A percentile compares a stretch with the other conserved stretches of the same genome.
phyloP scores from a whole-genome alignment of 441 rosid genomes.

The Erodium trifolium region DNA sequence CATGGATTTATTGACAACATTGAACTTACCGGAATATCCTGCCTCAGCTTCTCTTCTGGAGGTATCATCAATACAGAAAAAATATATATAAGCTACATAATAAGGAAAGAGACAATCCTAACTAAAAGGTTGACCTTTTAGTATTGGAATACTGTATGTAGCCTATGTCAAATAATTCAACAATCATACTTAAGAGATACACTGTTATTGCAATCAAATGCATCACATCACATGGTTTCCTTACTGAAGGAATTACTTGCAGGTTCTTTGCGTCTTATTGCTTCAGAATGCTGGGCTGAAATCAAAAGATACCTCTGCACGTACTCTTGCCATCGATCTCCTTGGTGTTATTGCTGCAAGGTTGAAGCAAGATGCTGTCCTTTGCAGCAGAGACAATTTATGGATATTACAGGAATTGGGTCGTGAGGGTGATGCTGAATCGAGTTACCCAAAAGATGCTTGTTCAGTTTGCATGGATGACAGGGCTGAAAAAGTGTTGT shows the following conservation, averaged over 20 bases:
- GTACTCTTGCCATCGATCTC: conserved; percentile 91
- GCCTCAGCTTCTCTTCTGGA: conserved; percentile 88
- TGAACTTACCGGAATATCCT: conserved; percentile 94
- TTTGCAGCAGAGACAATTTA: conserved; percentile 46
- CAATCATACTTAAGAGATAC: conserved; percentile 6
- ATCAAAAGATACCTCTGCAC: conserved; percentile 84
- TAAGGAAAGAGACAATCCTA: background rate
- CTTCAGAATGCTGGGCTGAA: conserved; percentile 96
- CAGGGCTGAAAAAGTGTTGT: conserved; percentile 50
- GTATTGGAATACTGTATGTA: background rate
- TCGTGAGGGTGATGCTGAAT: conserved; percentile 34
- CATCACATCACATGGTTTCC: conserved; percentile 14
- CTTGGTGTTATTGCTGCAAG: conserved; percentile 91
- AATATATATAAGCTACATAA: background rate
- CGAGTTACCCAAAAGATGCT: conserved; percentile 34
- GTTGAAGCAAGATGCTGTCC: conserved; percentile 75
- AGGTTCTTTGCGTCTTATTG: conserved; percentile 95
- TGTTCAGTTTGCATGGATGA: conserved; percentile 73
- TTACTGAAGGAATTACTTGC: conserved; percentile 33
- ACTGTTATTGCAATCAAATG: conserved; percentile 12
- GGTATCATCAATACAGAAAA: conserved; percentile 32
- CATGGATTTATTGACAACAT: conserved; percentile 73
- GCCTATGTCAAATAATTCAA: background rate
- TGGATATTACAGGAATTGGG: conserved; percentile 61
- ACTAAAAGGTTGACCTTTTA: background rate